Evolutionary conservation across 371 early-diverging fungal genomes (phyloP).

Genomic region (Coemansia sp.): DNA sequence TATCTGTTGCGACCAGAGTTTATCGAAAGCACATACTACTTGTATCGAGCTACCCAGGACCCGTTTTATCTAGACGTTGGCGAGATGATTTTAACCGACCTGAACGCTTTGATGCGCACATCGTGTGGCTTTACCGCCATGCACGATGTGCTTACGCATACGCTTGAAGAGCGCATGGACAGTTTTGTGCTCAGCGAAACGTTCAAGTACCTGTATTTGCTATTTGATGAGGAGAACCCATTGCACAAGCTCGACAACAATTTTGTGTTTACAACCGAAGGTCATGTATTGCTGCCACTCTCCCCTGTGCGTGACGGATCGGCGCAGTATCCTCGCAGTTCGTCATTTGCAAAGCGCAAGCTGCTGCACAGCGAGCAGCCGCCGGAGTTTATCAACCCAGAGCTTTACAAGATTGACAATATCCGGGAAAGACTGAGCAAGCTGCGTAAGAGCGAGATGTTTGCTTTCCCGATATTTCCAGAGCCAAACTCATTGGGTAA

Average conservation of each 20-base stretch:
- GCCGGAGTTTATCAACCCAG: constrained; percentile 21
- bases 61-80: constrained; percentile 90
- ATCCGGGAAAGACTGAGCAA: constrained; percentile 18
- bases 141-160: constrained; percentile 62
- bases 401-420: constrained; percentile 17
- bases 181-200: constrained; percentile 94
- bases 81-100: constrained; percentile 76
- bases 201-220: constrained; percentile 86
- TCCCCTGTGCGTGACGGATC: constrained; percentile 26
- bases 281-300: constrained; percentile 46
- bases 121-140: constrained; percentile 85
- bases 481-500: neutral
- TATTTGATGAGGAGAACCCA: constrained; percentile 72
- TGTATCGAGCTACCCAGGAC: constrained; percentile 88
- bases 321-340: constrained; percentile 35
- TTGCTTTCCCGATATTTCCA: constrained; percentile 15
- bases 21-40: constrained; percentile 88
- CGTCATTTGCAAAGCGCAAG: constrained; percentile 33
- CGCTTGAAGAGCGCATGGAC: constrained; percentile 87
- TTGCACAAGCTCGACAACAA: constrained; percentile 69
- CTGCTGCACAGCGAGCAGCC: constrained; percentile 31
- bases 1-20: constrained; percentile 94
- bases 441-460: constrained; percentile 14
- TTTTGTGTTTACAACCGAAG: constrained; percentile 82
- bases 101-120: constrained; percentile 69